These are phyloP conservation scores for Aspergillus puulaauensis DNA, from an alignment of 2,329 filamentous ascomycete species.

Conservation along the genomic window DNA sequence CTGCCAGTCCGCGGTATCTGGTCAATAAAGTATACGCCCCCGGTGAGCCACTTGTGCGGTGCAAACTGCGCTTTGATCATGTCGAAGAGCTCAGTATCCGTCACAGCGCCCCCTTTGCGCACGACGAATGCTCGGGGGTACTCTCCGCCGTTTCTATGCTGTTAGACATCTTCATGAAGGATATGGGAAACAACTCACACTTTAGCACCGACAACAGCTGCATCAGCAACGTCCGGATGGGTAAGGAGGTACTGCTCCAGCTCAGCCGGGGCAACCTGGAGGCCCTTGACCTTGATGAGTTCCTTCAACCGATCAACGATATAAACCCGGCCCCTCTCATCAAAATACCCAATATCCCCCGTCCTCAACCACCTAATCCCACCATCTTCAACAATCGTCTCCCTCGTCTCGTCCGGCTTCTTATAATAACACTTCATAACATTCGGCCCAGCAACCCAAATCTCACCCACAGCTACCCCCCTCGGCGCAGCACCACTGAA, in stretches of 20 bases:
- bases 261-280: slow-evolving; percentile 10
- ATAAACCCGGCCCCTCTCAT: slow-evolving; percentile 3
- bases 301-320: slow-evolving; percentile 12
- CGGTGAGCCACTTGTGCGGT: slow-evolving; percentile 10
- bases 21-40: slow-evolving; percentile 8
- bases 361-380: slow-evolving; percentile 7
- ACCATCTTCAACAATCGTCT: slow-evolving; percentile 3
- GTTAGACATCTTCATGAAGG: not conserved
- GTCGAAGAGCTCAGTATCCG: not conserved
- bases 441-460: slow-evolving; percentile 11
- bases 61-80: slow-evolving; percentile 7
- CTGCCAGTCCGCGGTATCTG: slow-evolving; percentile 9
- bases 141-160: slow-evolving; percentile 4
- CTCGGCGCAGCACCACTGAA: not conserved
- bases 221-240: slow-evolving; percentile 8
- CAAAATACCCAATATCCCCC: slow-evolving; percentile 12
- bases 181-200: not conserved
- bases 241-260: slow-evolving; percentile 7
- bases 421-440: slow-evolving; percentile 11
- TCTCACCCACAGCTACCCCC: not conserved
- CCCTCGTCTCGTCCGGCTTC: not conserved
- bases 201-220: slow-evolving; percentile 5
- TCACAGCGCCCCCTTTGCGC: not conserved
- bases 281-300: slow-evolving; percentile 14
- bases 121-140: slow-evolving; percentile 12